Evolutionary conservation across 1,139 yeast genomes (phyloP).

Genomic region (Tardiomyces blankii): DNA sequence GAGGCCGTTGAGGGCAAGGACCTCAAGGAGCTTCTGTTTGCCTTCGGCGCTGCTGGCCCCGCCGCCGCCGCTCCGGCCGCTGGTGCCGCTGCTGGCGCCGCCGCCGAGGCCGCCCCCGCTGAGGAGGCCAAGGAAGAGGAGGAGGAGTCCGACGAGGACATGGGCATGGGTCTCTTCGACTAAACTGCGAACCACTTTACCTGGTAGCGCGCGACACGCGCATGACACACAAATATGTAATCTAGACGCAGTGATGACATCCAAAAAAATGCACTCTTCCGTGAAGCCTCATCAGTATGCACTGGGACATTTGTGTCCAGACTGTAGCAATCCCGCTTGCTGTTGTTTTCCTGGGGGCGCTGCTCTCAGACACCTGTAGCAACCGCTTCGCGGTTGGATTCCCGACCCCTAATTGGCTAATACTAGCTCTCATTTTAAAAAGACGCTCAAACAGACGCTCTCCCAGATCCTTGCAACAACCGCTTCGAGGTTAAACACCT

Average conservation of each 20-base stretch:
- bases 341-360: too few relatives aligned
- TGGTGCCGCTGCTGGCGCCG: constrained; percentile 49
- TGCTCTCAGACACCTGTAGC: too few relatives aligned
- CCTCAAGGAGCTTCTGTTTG: constrained; percentile 81
- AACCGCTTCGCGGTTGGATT: too few relatives aligned
- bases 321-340: too few relatives aligned
- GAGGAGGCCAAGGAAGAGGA: constrained; percentile 12
- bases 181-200: constrained; percentile 6
- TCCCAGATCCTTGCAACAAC: too few relatives aligned
- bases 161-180: constrained; percentile 19
- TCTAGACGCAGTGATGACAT: not conserved
- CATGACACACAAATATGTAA: not conserved
- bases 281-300: not conserved
- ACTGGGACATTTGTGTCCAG: too few relatives aligned
- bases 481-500: too few relatives aligned
- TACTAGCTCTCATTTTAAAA: too few relatives aligned
- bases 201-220: not conserved
- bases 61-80: constrained; percentile 49
- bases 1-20: constrained; percentile 96
- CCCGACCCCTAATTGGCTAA: too few relatives aligned
- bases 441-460: too few relatives aligned
- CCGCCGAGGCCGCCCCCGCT: constrained; percentile 33
- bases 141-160: constrained; percentile 18
- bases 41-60: constrained; percentile 63
- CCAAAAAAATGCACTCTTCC: not conserved